These are phyloP conservation scores for Phytophthora syringae DNA, from an alignment of 352 stramenopile genomes.

Conservation along the genomic window DNA sequence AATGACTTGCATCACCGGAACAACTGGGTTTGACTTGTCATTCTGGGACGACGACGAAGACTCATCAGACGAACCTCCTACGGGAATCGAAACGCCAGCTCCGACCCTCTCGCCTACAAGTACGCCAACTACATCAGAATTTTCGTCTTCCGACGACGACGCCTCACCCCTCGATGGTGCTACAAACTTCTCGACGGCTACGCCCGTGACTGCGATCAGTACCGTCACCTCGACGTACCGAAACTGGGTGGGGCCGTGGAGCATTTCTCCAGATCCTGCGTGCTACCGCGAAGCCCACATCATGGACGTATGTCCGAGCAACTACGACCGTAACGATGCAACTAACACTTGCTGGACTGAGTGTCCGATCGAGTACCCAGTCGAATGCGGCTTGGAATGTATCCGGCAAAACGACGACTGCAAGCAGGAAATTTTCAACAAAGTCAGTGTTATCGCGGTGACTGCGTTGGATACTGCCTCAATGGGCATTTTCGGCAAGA, in stretches of 20 bases:
- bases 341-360: conserved; percentile 47
- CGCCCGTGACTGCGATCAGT: not conserved
- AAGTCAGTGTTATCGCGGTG: conserved; percentile 38
- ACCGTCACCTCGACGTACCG: conserved; percentile 5
- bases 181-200: not conserved
- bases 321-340: too few species aligned
- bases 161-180: not conserved
- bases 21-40: conserved; percentile 8
- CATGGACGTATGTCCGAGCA: too few species aligned
- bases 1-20: not conserved
- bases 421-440: conserved; percentile 35
- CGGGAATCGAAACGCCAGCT: too few species aligned
- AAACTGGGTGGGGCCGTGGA: conserved; percentile 10
- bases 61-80: not conserved
- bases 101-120: not conserved
- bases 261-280: conserved; percentile 13
- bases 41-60: conserved; percentile 17
- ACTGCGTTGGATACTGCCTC: conserved; percentile 37
- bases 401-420: conserved; percentile 67
- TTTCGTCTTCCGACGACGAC: not conserved
- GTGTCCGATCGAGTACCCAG: conserved; percentile 54
- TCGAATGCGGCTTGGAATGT: conserved; percentile 63
- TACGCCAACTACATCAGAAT: not conserved
- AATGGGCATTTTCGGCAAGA: conserved; percentile 39
- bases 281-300: conserved; percentile 52